Evolutionary conservation across 257 asterid genomes (phyloP).

Genomic region (Gentiana straminea): DNA sequence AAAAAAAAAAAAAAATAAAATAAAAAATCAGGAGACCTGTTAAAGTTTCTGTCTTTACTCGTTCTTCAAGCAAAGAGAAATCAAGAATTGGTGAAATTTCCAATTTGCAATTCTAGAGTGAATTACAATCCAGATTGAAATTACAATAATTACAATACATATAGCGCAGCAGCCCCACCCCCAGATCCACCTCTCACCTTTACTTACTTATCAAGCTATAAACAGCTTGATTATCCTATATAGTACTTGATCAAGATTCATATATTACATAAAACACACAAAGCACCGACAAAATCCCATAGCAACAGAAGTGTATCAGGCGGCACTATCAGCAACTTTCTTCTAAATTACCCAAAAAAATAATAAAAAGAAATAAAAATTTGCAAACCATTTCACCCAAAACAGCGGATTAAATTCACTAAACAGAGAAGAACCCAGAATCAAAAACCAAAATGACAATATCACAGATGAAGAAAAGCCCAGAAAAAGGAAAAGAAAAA

Average conservation of each 20-base stretch:
- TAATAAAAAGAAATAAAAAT: no score
- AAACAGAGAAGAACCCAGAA: conserved; percentile 1
- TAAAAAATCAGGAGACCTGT: background rate
- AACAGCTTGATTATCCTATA: background rate
- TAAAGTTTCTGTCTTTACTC: background rate
- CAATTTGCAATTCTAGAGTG: background rate
- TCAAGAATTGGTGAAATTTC: background rate
- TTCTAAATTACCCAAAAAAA: conserved; percentile 10
- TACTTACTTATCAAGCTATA: background rate
- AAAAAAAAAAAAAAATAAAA: background rate
- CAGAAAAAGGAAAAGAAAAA: background rate
- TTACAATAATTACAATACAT: background rate
- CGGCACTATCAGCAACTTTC: background rate
- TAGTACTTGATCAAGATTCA: background rate
- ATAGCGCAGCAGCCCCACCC: background rate
- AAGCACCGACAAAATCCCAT: background rate
- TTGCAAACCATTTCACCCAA: no score
- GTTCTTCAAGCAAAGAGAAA: background rate
- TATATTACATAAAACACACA: background rate
- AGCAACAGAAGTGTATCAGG: no score
- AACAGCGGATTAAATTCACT: conserved; percentile 2
- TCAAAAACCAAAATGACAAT: background rate
- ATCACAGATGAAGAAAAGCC: background rate
- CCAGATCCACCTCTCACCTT: no score
- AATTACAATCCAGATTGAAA: conserved; percentile 1